phyloP scores from a whole-genome alignment of 768 basidiomycete genomes.

The Trametes gibbosa region DNA sequence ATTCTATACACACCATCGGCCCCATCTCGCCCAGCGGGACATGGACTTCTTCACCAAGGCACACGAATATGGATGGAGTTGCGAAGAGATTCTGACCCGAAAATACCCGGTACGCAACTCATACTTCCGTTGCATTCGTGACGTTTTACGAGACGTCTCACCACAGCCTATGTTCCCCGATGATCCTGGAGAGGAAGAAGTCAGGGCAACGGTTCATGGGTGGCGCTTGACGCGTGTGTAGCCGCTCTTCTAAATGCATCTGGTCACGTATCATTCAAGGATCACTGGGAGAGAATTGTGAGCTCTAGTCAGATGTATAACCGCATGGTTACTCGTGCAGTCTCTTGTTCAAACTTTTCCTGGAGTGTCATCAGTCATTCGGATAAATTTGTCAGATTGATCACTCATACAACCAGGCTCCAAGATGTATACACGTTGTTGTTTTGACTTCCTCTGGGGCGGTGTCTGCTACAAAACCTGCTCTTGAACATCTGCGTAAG shows the following conservation, averaged over 20 bases:
- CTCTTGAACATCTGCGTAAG: too few relatives aligned
- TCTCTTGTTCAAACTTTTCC: too few relatives aligned
- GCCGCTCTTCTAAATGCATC: background rate
- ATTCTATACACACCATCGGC: conserved; percentile 88
- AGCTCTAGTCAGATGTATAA: too few relatives aligned
- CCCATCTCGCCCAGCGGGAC: conserved; percentile 78
- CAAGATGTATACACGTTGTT: too few relatives aligned
- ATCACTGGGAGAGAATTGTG: too few relatives aligned
- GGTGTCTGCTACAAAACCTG: too few relatives aligned
- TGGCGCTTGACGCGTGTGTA: conserved; percentile 53
- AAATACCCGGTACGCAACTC: conserved; percentile 55
- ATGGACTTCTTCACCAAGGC: conserved; percentile 79
- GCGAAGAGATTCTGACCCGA: conserved; percentile 64
- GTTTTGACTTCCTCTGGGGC: too few relatives aligned
- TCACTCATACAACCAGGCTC: too few relatives aligned
- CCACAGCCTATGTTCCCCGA: conserved; percentile 85
- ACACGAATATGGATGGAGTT: conserved; percentile 60
- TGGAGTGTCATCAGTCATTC: too few relatives aligned
- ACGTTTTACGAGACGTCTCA: background rate
- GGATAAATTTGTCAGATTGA: too few relatives aligned
- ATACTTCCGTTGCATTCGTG: background rate
- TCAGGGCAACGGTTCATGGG: conserved; percentile 83
- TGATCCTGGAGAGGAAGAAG: conserved; percentile 73
- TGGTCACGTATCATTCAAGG: too few relatives aligned
- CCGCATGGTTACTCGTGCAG: too few relatives aligned